Conservation (phyloP, 2,329 filamentous ascomycete species). For the Shiraia sp. region DNA sequence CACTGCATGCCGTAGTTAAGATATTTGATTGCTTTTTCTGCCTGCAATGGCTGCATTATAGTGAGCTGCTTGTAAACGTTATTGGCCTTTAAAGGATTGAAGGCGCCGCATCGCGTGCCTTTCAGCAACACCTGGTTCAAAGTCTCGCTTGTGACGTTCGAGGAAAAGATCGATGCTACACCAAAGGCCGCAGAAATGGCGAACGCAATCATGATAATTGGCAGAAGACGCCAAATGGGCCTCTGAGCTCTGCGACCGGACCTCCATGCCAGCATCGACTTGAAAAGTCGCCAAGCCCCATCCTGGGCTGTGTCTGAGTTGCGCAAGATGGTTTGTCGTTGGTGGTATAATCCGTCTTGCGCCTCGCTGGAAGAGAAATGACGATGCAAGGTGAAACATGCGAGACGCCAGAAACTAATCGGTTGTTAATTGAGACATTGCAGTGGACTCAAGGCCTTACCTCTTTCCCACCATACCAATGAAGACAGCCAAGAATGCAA, state of each 20-base stretch:
- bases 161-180: conserved; percentile 40
- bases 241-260: conserved; percentile 12
- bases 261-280: conserved; percentile 20
- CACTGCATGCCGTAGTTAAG: conserved; percentile 24
- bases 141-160: conserved; percentile 38
- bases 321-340: conserved; percentile 39
- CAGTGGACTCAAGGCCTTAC: conserved; percentile 11
- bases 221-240: conserved; percentile 12
- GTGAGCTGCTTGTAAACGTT: conserved; percentile 5
- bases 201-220: conserved; percentile 15
- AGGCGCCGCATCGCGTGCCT: conserved; percentile 14
- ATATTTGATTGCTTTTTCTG: conserved; percentile 13
- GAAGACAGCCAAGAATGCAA: conserved; percentile 43
- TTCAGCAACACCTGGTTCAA: conserved; percentile 40
- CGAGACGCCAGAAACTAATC: conserved; percentile 33
- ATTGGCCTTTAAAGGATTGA: conserved; percentile 1
- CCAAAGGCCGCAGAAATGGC: conserved; percentile 18
- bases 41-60: conserved; percentile 7
- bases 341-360: conserved; percentile 36
- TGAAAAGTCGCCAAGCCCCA: conserved; percentile 21
- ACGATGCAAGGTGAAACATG: conserved; percentile 33
- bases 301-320: conserved; percentile 31
- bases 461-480: conserved; percentile 17
- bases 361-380: conserved; percentile 11
- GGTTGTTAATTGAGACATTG: conserved; percentile 24